These are phyloP conservation scores for Oemleria cerasiformis DNA, from an alignment of 306 rosid species.

Conservation along the genomic window DNA sequence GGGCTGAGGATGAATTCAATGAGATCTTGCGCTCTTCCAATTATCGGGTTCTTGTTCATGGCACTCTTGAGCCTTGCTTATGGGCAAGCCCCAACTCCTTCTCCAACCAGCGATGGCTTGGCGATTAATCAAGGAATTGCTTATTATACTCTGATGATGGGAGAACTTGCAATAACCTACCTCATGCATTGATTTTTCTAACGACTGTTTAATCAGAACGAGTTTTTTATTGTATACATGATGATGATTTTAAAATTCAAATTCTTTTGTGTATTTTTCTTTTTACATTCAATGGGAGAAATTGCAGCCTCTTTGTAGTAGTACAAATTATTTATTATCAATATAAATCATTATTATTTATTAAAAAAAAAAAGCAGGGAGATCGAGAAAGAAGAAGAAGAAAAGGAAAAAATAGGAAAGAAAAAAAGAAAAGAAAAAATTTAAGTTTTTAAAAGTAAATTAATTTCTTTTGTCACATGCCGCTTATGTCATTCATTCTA, in stretches of 20 bases:
- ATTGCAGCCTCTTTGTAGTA: fast-evolving
- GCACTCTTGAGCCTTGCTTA: conserved; percentile 33
- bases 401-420: too few species aligned
- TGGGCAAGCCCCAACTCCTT: conserved; percentile 40
- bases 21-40: conserved; percentile 30
- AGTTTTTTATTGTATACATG: conserved; percentile 2
- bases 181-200: conserved; percentile 31
- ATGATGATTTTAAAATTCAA: neutral
- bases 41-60: conserved; percentile 37
- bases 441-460: too few species aligned
- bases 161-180: conserved; percentile 66
- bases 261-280: conserved; percentile 19
- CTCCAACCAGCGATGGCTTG: conserved; percentile 49
- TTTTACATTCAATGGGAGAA: neutral
- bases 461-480: too few species aligned
- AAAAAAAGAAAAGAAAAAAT: too few species aligned
- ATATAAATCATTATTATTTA: too few species aligned
- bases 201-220: neutral
- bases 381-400: too few species aligned
- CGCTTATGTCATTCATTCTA: too few species aligned
- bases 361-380: too few species aligned
- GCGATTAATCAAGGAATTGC: conserved; percentile 74
- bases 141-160: conserved; percentile 51
- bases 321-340: fast-evolving
- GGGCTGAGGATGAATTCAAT: too few species aligned